Base-by-base conservation (phyloP, 371 early-diverging fungal genomes). In the Mucor racemosus region DNA sequence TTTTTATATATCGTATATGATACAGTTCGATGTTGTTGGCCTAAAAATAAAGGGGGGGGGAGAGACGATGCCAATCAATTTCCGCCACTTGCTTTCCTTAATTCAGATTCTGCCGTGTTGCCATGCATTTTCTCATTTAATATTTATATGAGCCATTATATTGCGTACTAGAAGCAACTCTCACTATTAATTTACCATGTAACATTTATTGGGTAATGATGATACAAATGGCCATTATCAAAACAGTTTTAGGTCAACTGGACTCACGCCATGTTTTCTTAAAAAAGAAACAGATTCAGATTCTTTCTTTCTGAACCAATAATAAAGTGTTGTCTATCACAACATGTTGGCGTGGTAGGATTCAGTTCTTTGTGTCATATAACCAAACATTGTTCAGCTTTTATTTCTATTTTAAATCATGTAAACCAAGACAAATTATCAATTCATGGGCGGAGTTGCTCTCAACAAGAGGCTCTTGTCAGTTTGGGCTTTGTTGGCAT, bases 51-150 rank as follows among this genome's bases (percentile, higher is more conserved):
- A 44, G 62, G 59, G 62, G 35, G 62, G 17, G 44, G 15, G 53
- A 11, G 42, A 17, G 39, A 17, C 17, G 56, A 62, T 73, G 64
- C 67, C 65, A 67, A 67, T 74, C 74, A 67, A 44, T 62, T 64
- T 67, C 60, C 66, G 60, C 71, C 69, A 68, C 71, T 68, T 68
- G 42, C 31, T 26, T 65, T 67, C 36, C 69, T 74, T 61, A 53
- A 69, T 74, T 70, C 65, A 67, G 74, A 69, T 67, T 44, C 50
- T 60, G 67, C 64, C 73, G 58, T 64, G 65, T 58, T 62, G 53
- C 10, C 54, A 38, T 50, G 53, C 53, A 62, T 62, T 8, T 44
- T 44, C 38, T 38, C 11, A 9, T 7, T 38, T 38, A 9, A 7
- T 11, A 9, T 38, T 38, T 38, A 38, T 1, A 38, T 38, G 38